A percentile compares a stretch with the other conserved stretches of the same genome.
Evolutionary conservation across 1,284 basidiomycete species (phyloP).

Genomic region (Tilletia horrida): DNA sequence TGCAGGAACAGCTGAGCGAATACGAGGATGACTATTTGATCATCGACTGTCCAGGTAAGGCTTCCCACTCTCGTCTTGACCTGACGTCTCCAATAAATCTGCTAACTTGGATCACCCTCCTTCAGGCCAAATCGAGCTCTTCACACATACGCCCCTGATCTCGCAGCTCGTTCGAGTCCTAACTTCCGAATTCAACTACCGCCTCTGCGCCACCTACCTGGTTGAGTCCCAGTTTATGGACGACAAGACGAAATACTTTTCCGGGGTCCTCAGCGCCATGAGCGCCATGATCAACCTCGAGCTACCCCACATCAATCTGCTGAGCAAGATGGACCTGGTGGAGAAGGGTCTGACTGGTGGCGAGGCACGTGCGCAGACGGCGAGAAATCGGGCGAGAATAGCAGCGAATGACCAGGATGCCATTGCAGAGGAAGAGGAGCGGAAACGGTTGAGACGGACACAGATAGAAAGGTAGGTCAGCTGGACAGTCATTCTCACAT

Average conservation of each 20-base stretch:
- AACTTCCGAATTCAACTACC: constrained; percentile 46
- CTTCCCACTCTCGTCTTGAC: constrained; percentile 10
- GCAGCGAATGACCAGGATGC: constrained; percentile 13
- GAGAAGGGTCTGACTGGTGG: constrained; percentile 17
- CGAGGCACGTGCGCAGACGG: not conserved
- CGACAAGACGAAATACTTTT: constrained; percentile 97
- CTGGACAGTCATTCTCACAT: not conserved
- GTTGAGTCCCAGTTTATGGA: constrained; percentile 99
- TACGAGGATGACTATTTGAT: constrained; percentile 97
- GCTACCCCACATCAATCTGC: constrained; percentile 91
- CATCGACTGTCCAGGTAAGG: constrained; percentile 87
- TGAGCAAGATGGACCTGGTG: constrained; percentile 99
- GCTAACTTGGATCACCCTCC: not conserved
- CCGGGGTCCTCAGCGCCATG: constrained; percentile 97
- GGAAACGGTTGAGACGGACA: not conserved
- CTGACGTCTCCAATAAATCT: not conserved
- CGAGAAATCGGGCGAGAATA: not conserved
- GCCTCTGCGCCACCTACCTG: constrained; percentile 65
- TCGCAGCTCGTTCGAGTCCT: constrained; percentile 74
- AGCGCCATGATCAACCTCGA: constrained; percentile 98
- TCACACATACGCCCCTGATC: constrained; percentile 95
- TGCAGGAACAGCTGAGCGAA: constrained; percentile 87
- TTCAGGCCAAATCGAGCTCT: constrained; percentile 92
- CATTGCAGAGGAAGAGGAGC: constrained; percentile 14
- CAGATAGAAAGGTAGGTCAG: constrained; percentile 5